phyloP scores from a whole-genome alignment of 306 rosid genomes.

The Quillaja saponaria region DNA sequence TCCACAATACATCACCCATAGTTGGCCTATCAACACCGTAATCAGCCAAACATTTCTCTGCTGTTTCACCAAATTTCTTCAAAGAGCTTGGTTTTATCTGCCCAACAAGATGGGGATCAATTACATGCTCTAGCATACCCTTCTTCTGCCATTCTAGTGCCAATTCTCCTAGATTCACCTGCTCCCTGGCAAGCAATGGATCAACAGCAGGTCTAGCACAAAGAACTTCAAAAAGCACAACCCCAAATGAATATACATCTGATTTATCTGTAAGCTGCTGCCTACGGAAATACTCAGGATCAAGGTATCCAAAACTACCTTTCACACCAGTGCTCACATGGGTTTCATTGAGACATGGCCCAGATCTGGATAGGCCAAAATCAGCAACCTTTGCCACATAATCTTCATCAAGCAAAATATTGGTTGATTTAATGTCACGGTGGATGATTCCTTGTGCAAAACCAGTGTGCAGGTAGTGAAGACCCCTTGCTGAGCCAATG shows the following conservation, averaged over 20 bases:
- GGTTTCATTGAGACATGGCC: slow-evolving; percentile 85
- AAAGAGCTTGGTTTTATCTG: slow-evolving; percentile 64
- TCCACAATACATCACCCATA: slow-evolving; percentile 97
- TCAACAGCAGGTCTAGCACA: slow-evolving; percentile 96
- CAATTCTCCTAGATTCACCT: slow-evolving; percentile 94
- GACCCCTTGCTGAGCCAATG: slow-evolving; percentile 94
- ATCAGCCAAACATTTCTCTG: slow-evolving; percentile 95
- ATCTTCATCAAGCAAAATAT: slow-evolving; percentile 80
- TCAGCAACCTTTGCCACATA: slow-evolving; percentile 97
- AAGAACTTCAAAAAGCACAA: slow-evolving; percentile 91
- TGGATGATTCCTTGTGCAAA: slow-evolving; percentile 96
- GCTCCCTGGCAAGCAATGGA: slow-evolving; percentile 76
- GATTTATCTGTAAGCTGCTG: slow-evolving; percentile 97
- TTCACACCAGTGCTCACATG: slow-evolving; percentile 96
- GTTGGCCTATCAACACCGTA: slow-evolving; percentile 95
- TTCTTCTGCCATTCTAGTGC: slow-evolving; percentile 82
- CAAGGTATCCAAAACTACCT: slow-evolving; percentile 95
- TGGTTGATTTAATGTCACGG: slow-evolving; percentile 96
- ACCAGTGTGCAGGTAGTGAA: slow-evolving; percentile 98
- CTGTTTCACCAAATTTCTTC: slow-evolving; percentile 88
- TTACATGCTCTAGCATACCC: slow-evolving; percentile 71
- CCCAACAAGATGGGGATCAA: slow-evolving; percentile 69
- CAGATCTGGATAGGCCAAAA: slow-evolving; percentile 94
- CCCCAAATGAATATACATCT: slow-evolving; percentile 93
- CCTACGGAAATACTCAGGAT: slow-evolving; percentile 93